Evolutionary conservation across 2,329 filamentous ascomycete species (phyloP).

Genomic region (Cladorrhinum sp.): DNA sequence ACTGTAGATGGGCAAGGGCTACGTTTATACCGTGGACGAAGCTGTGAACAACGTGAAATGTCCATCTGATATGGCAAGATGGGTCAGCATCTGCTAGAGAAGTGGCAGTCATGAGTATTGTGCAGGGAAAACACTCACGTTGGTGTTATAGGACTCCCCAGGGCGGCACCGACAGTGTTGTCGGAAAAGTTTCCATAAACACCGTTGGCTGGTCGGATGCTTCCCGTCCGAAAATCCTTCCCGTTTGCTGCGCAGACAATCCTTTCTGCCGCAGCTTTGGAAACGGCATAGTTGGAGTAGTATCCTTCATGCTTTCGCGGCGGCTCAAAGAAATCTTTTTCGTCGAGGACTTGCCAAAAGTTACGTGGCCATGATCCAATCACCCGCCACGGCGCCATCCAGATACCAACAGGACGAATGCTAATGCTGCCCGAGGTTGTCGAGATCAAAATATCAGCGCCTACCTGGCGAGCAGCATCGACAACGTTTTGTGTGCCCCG

Average conservation of each 20-base stretch:
- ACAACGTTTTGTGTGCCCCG: constrained; percentile 48
- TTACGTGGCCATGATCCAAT: constrained; percentile 33
- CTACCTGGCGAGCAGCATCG: constrained; percentile 42
- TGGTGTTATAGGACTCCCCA: constrained; percentile 37
- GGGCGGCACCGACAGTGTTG: constrained; percentile 42
- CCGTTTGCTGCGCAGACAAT: constrained; percentile 34
- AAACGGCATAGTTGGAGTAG: constrained; percentile 49
- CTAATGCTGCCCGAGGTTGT: constrained; percentile 51
- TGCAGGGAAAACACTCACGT: constrained; percentile 37
- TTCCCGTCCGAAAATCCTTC: constrained; percentile 44
- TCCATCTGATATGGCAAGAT: constrained; percentile 33
- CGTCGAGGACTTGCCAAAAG: constrained; percentile 46
- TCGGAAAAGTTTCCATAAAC: constrained; percentile 51
- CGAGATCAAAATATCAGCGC: constrained; percentile 48
- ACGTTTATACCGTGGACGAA: constrained; percentile 43
- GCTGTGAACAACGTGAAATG: constrained; percentile 37
- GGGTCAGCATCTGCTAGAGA: no score
- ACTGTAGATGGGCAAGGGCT: constrained; percentile 40
- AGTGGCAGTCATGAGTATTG: no score
- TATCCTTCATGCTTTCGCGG: constrained; percentile 41
- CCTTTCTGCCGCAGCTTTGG: constrained; percentile 51
- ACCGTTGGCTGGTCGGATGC: constrained; percentile 50
- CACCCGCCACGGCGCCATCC: constrained; percentile 41
- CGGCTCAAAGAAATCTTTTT: constrained; percentile 40
- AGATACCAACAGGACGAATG: constrained; percentile 41